Evolutionary conservation across 2,329 filamentous ascomycete genomes (phyloP).

Genomic region (Dactylella cylindrospora): DNA sequence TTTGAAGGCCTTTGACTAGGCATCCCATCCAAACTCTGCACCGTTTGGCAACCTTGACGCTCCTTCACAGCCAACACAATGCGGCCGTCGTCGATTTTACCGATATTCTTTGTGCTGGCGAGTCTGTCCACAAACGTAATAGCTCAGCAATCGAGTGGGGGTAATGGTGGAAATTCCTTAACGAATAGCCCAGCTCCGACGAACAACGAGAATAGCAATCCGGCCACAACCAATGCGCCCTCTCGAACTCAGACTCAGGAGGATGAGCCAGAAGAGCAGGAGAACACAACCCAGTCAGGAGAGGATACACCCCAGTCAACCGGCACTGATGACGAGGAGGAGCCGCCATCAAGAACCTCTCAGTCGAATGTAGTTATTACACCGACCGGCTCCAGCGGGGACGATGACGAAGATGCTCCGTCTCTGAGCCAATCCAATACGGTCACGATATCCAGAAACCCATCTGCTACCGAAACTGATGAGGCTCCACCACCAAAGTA

Average conservation of each 20-base stretch:
- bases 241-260: background rate
- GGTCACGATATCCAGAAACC: background rate
- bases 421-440: background rate
- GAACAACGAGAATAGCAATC: constrained; percentile 11
- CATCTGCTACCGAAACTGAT: background rate
- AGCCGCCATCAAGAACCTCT: constrained; percentile 6
- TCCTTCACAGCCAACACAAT: constrained; percentile 12
- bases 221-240: background rate
- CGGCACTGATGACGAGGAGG: background rate
- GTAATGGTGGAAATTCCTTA: no score
- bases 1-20: no score
- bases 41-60: no score
- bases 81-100: constrained; percentile 32
- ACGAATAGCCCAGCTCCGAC: no score
- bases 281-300: constrained; percentile 6
- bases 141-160: constrained; percentile 22
- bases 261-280: background rate
- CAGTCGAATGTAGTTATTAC: no score
- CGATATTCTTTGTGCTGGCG: constrained; percentile 26
- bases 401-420: constrained; percentile 23
- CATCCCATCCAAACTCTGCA: no score
- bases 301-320: no score
- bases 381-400: constrained; percentile 2
- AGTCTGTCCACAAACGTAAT: constrained; percentile 32
- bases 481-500: constrained; percentile 40